phyloP scores from a whole-genome alignment of 768 basidiomycete genomes.

The Trametes villosa region DNA sequence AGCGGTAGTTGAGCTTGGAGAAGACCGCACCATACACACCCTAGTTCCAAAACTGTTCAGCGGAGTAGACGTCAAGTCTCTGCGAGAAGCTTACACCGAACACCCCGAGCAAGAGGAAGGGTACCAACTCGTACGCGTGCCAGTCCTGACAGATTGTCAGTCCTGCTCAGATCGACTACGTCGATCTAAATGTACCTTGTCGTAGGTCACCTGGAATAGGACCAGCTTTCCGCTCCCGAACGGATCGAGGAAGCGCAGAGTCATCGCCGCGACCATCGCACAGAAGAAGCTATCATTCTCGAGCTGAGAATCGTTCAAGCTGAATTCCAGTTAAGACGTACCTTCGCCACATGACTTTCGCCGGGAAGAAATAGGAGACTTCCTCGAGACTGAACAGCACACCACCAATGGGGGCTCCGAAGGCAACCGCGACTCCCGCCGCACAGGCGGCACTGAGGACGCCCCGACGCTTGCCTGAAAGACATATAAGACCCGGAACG shows the following conservation, averaged over 20 bases:
- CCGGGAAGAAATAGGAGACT: conserved; percentile 95
- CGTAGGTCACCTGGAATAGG: conserved; percentile 89
- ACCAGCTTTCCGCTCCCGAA: conserved; percentile 96
- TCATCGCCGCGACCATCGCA: conserved; percentile 96
- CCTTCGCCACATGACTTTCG: conserved; percentile 98
- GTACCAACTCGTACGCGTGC: conserved; percentile 86
- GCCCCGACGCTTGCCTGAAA: conserved; percentile 86
- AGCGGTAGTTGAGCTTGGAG: conserved; percentile 88
- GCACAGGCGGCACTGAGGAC: conserved; percentile 95
- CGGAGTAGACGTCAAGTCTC: too few species aligned
- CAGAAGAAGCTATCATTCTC: conserved; percentile 85
- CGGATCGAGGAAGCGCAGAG: conserved; percentile 89
- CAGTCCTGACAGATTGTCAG: conserved; percentile 63
- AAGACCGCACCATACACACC: conserved; percentile 95
- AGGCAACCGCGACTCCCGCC: conserved; percentile 96
- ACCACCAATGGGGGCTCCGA: conserved; percentile 95
- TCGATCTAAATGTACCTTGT: conserved; percentile 54
- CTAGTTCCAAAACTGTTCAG: conserved; percentile 40
- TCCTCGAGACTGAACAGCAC: conserved; percentile 94
- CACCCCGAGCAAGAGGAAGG: conserved; percentile 86
- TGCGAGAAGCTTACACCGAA: conserved; percentile 66
- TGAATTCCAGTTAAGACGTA: conserved; percentile 35
- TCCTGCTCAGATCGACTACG: not conserved
- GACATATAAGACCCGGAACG: not conserved
- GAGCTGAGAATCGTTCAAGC: conserved; percentile 34